These are phyloP conservation scores for Suillus sp. DNA, from an alignment of 768 basidiomycete genomes.

Conservation along the genomic window DNA sequence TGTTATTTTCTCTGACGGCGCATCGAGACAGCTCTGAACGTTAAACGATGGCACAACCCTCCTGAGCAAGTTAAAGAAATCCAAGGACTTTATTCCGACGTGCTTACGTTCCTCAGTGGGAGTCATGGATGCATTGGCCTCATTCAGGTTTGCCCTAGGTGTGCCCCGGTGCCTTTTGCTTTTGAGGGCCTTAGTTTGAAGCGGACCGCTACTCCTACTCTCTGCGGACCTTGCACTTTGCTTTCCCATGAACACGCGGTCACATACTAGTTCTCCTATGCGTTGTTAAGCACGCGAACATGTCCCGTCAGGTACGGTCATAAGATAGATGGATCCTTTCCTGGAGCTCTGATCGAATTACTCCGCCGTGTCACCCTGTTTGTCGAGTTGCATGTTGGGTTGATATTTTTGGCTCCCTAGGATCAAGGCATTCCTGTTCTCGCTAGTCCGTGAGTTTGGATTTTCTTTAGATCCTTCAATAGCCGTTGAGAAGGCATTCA, in stretches of 20 bases:
- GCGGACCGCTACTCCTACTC: conserved; percentile 17
- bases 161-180: conserved; percentile 4
- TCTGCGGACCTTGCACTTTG: conserved; percentile 18
- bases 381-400: conserved; percentile 6
- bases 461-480: conserved; percentile 52
- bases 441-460: conserved; percentile 57
- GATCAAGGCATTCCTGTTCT: conserved; percentile 65
- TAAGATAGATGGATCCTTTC: conserved; percentile 8
- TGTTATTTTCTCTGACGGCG: conserved; percentile 25
- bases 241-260: conserved; percentile 13
- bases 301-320: conserved; percentile 8
- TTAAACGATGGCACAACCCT: conserved; percentile 53
- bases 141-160: conserved; percentile 61
- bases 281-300: neutral
- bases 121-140: conserved; percentile 64
- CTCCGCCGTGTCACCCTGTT: conserved; percentile 1
- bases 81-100: conserved; percentile 56
- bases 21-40: conserved; percentile 48
- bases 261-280: conserved; percentile 8
- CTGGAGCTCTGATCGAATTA: conserved; percentile 11
- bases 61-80: conserved; percentile 40
- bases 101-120: conserved; percentile 59
- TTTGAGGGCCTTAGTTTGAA: neutral
- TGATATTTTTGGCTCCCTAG: conserved; percentile 38
- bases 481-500: conserved; percentile 64